A percentile compares a stretch with the other conserved stretches of the same genome.
Conservation (phyloP, 306 rosid species). For the Begonia masoniana region DNA sequence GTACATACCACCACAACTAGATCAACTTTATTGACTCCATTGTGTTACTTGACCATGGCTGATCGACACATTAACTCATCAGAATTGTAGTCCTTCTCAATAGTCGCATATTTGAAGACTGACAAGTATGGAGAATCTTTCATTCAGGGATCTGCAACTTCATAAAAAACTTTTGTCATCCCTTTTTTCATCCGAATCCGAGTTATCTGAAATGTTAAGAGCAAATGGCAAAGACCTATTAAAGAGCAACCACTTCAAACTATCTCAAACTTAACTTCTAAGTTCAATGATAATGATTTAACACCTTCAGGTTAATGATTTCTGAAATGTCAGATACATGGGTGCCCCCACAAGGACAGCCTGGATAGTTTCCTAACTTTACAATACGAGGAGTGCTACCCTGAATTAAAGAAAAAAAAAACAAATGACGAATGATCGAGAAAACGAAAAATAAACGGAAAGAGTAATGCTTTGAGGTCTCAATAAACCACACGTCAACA, state of each 20-base stretch:
- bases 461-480: no score
- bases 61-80: no score
- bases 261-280: neutral
- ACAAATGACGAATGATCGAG: no score
- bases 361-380: conserved; percentile 37
- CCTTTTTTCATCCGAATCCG: conserved; percentile 65
- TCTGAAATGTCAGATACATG: conserved; percentile 60
- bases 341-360: conserved; percentile 81
- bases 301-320: conserved; percentile 34
- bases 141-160: conserved; percentile 7
- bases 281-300: conserved; percentile 11
- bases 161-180: conserved; percentile 48
- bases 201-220: conserved; percentile 35
- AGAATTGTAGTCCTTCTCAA: no score
- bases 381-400: conserved; percentile 60
- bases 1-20: no score
- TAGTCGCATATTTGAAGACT: no score
- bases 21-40: no score
- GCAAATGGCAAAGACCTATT: neutral
- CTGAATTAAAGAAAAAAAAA: conserved; percentile 20
- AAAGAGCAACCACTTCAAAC: neutral
- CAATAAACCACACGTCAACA: no score
- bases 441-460: no score
- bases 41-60: no score
- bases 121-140: no score